Percentiles rank a stretch among this genome's conserved stretches.
These are phyloP conservation scores for Dioszegia hungarica DNA, from an alignment of 768 basidiomycete species.

Conservation along the genomic window DNA sequence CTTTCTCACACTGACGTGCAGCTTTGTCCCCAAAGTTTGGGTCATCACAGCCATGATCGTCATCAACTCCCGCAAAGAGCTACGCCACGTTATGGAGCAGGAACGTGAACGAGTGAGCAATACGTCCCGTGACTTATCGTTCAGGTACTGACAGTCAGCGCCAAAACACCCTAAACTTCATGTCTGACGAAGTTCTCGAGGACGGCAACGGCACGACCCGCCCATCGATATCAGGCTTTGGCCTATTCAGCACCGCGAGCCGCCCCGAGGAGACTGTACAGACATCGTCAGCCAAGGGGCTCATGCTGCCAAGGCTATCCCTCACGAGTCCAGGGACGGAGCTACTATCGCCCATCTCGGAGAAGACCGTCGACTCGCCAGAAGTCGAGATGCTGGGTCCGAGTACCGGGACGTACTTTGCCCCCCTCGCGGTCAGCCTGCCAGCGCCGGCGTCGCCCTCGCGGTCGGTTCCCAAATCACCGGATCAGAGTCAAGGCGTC, in stretches of 20 bases:
- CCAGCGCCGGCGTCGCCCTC: too few species aligned
- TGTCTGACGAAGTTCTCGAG: background rate
- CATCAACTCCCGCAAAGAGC: background rate
- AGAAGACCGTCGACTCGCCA: background rate
- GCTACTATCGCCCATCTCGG: background rate
- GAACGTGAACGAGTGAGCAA: background rate
- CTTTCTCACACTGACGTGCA: background rate
- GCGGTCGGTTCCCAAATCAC: too few species aligned
- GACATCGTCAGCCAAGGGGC: too few species aligned
- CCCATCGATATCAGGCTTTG: too few species aligned
- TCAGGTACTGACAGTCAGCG: slow-evolving; percentile 3
- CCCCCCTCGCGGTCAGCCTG: too few species aligned
- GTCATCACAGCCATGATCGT: background rate
- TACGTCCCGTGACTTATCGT: background rate
- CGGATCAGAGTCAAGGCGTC: too few species aligned
- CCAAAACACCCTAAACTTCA: slow-evolving; percentile 1
- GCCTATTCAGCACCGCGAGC: too few species aligned
- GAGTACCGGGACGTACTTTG: background rate
- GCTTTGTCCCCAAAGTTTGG: slow-evolving; percentile 2
- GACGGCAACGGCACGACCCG: background rate
- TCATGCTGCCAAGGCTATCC: background rate
- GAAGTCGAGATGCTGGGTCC: too few species aligned
- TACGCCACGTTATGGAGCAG: background rate
- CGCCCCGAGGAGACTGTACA: too few species aligned
- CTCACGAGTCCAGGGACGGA: background rate